These are phyloP conservation scores for Cadophora sp. DNA, from an alignment of 2,329 filamentous ascomycete species.

Conservation along the genomic window DNA sequence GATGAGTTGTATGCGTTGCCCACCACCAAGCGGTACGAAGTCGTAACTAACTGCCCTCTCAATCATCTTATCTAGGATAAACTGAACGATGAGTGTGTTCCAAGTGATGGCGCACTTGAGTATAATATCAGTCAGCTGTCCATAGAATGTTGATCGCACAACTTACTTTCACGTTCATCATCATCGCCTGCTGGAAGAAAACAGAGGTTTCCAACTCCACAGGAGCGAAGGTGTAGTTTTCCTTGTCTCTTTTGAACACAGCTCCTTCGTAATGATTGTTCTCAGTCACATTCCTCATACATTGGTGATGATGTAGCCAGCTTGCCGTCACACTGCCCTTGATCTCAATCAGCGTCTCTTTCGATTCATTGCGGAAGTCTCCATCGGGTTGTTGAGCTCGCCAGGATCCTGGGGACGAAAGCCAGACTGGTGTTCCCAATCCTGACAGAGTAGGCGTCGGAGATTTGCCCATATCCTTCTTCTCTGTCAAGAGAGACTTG, in stretches of 20 bases:
- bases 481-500: not conserved
- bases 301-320: conserved; percentile 67
- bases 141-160: not conserved
- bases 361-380: conserved; percentile 51
- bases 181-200: conserved; percentile 56
- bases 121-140: conserved; percentile 24
- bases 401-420: not conserved
- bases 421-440: not conserved
- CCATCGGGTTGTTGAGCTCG: conserved; percentile 30
- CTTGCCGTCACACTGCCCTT: conserved; percentile 69
- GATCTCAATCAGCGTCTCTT: conserved; percentile 57
- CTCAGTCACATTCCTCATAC: conserved; percentile 59
- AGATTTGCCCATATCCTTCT: not conserved
- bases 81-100: conserved; percentile 67
- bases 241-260: conserved; percentile 58
- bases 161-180: conserved; percentile 61
- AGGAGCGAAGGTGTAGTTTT: conserved; percentile 59
- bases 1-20: conserved; percentile 67
- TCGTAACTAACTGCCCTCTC: conserved; percentile 48
- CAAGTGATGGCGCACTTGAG: conserved; percentile 70
- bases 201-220: conserved; percentile 53
- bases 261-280: conserved; percentile 59
- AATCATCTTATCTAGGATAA: conserved; percentile 56
- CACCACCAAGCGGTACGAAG: conserved; percentile 64
- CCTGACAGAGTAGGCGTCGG: not conserved